Evolutionary conservation across 1,284 basidiomycete genomes (phyloP).

Genomic region (Boletus subluridellus): DNA sequence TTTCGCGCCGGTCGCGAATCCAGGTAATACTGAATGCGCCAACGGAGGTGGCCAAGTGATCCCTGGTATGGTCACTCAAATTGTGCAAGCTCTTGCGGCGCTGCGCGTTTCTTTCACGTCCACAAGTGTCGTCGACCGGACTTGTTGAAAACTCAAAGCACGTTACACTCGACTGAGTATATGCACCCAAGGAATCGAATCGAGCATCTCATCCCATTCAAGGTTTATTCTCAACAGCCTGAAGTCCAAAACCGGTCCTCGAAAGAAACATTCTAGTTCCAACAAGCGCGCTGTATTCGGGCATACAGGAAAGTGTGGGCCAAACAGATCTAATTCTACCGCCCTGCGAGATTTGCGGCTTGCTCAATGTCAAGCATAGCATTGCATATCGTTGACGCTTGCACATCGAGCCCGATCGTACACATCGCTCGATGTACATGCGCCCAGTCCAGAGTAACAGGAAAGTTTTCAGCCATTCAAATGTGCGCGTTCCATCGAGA

Average conservation of each 20-base stretch:
- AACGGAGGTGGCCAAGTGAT: background rate
- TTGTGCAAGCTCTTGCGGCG: too few relatives aligned
- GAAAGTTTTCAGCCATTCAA: too few relatives aligned
- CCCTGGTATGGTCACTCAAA: background rate
- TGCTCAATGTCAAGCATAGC: background rate
- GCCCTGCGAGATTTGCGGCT: background rate
- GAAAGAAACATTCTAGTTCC: background rate
- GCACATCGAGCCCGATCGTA: background rate
- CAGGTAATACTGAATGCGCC: background rate
- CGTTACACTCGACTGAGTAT: too few relatives aligned
- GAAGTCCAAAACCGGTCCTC: background rate
- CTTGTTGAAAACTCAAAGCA: background rate
- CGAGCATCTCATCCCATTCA: background rate
- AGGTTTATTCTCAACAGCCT: too few relatives aligned
- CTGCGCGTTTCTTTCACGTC: background rate
- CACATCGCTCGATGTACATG: background rate
- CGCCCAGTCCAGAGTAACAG: too few relatives aligned
- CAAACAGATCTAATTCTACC: background rate
- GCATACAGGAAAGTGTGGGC: background rate
- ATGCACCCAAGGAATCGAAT: background rate
- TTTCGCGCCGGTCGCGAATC: background rate
- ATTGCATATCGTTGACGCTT: background rate
- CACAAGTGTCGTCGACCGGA: background rate
- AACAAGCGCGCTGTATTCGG: background rate
- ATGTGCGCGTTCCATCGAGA: too few relatives aligned